Base-by-base conservation (phyloP, 176 grass and related monocot genomes). In the Hyparrhenia diplandra region DNA sequence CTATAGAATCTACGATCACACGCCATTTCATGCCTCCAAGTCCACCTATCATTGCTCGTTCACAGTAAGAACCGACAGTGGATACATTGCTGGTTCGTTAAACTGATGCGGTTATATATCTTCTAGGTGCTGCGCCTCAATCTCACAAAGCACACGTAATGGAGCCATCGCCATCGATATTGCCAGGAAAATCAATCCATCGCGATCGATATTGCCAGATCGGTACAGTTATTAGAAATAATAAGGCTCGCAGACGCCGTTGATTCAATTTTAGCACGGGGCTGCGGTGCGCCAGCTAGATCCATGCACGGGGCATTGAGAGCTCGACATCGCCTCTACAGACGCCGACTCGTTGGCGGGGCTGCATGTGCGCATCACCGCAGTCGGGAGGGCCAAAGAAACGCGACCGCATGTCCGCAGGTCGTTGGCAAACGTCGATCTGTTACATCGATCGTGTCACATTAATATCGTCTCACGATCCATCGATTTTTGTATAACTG, bases 201-300 rank as follows among this genome's bases (percentile, higher is more conserved):
- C 57, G 9, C 27, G 18, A 16, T 14, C 30, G 10, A n/a, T 6
- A 11, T 1, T 6, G 10, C 31, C 24, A 3, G 29, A 5, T 13
- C 59, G 27, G 23, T 21, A 51, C 18, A 21, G 5, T 20, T 51
- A 11, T 20, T 8, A 63, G 28, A 18, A 60, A 70, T 29, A 39
- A 57, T 65, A 21, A 49, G 29, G 59, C 81, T 52, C 58, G 80
- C 81, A 66, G 71, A 13, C 25, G 14, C 71, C 31, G 24, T 67
- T 41, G 23, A 23, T 39, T 61, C 29, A 30, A 17, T 40, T 51
- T 27, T 42, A 67, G 76, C 42, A 79, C 62, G 47, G 58, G 32
- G n/a, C n/a, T n/a, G 9, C 13, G 41, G 14, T 2, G 0, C 3
- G 40, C 39, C 59, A 39, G 70, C 59, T 40, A 65, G 70, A 83